Evolutionary conservation across 164 flowering plant species (phyloP).

Genomic region (Piper betle): DNA sequence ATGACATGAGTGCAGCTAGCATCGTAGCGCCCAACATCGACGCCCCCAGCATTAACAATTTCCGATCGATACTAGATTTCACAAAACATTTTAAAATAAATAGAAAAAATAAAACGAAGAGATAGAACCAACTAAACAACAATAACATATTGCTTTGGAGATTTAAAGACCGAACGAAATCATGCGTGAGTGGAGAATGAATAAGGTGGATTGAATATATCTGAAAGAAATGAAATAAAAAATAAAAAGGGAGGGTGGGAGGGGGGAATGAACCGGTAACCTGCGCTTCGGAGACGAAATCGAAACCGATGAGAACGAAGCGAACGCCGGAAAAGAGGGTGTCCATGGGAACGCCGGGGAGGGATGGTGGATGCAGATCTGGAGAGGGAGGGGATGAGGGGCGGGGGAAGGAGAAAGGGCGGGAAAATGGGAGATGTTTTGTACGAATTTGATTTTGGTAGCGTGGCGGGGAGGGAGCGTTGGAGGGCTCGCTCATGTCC

Average conservation of each 20-base stretch:
- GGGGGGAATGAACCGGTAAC: slow-evolving; percentile 4
- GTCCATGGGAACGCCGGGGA: background rate
- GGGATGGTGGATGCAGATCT: background rate
- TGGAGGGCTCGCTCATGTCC: too few species aligned
- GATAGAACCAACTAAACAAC: background rate
- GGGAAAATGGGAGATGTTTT: background rate
- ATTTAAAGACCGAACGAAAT: too few species aligned
- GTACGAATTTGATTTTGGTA: background rate
- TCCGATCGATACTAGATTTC: slow-evolving; percentile 34
- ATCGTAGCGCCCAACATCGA: slow-evolving; percentile 38
- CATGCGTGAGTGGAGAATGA: background rate
- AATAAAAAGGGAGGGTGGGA: background rate
- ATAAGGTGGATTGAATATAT: background rate
- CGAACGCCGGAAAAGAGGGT: slow-evolving; percentile 36
- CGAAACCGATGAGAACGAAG: slow-evolving; percentile 58
- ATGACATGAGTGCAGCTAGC: slow-evolving; percentile 63
- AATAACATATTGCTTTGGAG: too few species aligned
- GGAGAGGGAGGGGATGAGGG: too few species aligned
- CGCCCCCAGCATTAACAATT: slow-evolving; percentile 60
- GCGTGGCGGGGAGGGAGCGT: too few species aligned
- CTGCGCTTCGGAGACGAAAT: slow-evolving; percentile 22
- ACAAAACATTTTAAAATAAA: background rate
- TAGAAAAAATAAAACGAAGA: background rate
- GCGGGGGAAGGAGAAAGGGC: background rate
- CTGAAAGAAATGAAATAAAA: background rate